Evolutionary conservation across 176 grass and related monocot species (phyloP).

Genomic region (Triticum timopheevii): DNA sequence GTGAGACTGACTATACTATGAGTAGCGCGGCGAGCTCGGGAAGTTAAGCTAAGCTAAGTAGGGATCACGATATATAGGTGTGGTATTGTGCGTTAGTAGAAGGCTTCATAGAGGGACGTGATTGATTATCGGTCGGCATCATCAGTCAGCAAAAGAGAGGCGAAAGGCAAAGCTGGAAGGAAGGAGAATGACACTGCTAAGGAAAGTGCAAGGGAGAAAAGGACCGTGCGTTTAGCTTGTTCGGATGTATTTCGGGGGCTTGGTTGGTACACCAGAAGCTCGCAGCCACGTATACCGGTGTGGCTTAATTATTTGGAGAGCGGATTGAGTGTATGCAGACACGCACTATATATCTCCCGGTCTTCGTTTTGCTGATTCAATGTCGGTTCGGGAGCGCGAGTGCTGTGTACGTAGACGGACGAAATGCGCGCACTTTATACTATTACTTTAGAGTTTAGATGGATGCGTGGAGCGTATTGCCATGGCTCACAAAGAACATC

Average conservation of each 20-base stretch:
- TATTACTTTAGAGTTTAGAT: too few relatives aligned
- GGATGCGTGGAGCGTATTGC: background rate
- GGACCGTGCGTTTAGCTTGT: background rate
- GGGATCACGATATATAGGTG: background rate
- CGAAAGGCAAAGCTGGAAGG: background rate
- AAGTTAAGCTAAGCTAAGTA: background rate
- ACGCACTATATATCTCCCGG: background rate
- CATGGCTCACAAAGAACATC: background rate
- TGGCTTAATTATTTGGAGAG: background rate
- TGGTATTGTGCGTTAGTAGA: background rate
- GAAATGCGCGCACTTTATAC: background rate
- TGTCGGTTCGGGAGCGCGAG: background rate
- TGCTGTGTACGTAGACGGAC: background rate
- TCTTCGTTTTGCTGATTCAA: background rate
- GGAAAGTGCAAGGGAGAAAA: slow-evolving; percentile 28
- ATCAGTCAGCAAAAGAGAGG: background rate
- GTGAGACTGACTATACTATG: background rate
- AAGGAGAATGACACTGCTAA: background rate
- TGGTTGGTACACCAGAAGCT: slow-evolving; percentile 17
- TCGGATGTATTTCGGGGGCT: slow-evolving; percentile 1
- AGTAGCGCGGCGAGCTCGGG: background rate
- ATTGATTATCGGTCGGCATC: slow-evolving; percentile 5
- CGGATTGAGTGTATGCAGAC: background rate
- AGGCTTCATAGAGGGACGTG: background rate
- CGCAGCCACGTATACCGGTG: background rate